These are phyloP conservation scores for Vitis labrusca DNA, from an alignment of 164 flowering plant genomes.

Conservation along the genomic window DNA sequence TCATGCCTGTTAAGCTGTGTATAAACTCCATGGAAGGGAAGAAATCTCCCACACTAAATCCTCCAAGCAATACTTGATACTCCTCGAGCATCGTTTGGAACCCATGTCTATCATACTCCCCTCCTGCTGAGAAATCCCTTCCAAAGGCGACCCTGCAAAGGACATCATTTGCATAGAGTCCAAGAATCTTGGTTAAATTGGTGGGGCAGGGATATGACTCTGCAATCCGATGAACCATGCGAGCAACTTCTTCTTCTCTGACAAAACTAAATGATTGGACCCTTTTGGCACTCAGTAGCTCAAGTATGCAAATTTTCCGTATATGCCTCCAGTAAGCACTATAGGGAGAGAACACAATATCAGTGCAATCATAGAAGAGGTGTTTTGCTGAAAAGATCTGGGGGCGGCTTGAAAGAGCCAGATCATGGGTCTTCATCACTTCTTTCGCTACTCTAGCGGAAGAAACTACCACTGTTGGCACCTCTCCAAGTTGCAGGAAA, in stretches of 20 bases:
- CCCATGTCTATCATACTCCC: constrained; percentile 44
- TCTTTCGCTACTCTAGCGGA: too few species aligned
- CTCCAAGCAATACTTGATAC: constrained; percentile 52
- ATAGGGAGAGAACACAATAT: constrained; percentile 50
- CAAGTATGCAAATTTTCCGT: constrained; percentile 44
- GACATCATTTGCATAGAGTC: constrained; percentile 37
- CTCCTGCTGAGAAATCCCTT: constrained; percentile 40
- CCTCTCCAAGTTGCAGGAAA: too few species aligned
- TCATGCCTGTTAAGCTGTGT: constrained; percentile 41
- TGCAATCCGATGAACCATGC: constrained; percentile 30
- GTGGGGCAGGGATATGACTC: constrained; percentile 20
- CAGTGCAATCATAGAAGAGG: constrained; percentile 43
- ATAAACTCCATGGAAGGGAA: constrained; percentile 60
- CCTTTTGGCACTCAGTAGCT: constrained; percentile 46
- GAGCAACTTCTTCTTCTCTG: constrained; percentile 54
- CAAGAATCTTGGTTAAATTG: constrained; percentile 36
- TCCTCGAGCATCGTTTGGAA: constrained; percentile 54
- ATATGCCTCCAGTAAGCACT: constrained; percentile 60
- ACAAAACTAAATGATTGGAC: constrained; percentile 43
- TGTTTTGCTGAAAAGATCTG: constrained; percentile 28
- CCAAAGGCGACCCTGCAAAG: constrained; percentile 48
- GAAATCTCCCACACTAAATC: constrained; percentile 53
- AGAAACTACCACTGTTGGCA: too few species aligned
- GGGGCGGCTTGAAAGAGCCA: constrained; percentile 48
- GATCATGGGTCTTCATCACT: constrained; percentile 26